A percentile compares a stretch with the other conserved stretches of the same genome.
These are phyloP conservation scores for Teratosphaeria pseudoeucalypti DNA, from an alignment of 2,329 filamentous ascomycete species.

Conservation along the genomic window DNA sequence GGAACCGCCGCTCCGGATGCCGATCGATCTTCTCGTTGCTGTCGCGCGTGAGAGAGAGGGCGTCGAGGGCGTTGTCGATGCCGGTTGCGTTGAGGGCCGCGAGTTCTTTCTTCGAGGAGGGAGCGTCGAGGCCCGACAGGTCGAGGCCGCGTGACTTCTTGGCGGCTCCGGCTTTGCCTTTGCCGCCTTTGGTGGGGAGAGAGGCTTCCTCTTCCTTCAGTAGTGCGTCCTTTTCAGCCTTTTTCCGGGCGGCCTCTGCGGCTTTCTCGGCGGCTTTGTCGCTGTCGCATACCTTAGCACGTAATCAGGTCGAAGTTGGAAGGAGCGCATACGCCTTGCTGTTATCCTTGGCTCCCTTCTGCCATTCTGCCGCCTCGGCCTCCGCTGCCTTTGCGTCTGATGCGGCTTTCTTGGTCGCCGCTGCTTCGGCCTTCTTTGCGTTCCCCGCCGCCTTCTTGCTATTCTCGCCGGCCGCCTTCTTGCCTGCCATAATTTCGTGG, in stretches of 20 bases:
- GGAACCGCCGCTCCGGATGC: constrained; percentile 79
- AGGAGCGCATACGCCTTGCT: constrained; percentile 67
- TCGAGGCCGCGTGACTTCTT: constrained; percentile 57
- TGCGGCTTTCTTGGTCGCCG: constrained; percentile 65
- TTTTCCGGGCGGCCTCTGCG: constrained; percentile 72
- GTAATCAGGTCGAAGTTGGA: background rate
- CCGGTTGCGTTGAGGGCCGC: constrained; percentile 66
- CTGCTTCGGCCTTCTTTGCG: constrained; percentile 83
- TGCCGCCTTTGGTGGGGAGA: constrained; percentile 54
- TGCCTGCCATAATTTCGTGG: constrained; percentile 51
- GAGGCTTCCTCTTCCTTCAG: constrained; percentile 71
- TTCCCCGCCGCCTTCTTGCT: constrained; percentile 85
- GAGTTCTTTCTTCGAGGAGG: constrained; percentile 38
- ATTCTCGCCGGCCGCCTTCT: constrained; percentile 58
- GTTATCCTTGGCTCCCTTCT: constrained; percentile 72
- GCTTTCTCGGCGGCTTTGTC: constrained; percentile 78
- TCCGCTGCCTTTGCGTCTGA: constrained; percentile 56
- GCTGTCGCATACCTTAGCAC: constrained; percentile 37
- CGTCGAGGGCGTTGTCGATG: constrained; percentile 90
- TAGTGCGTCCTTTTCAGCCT: constrained; percentile 80
- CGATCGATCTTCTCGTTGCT: constrained; percentile 64
- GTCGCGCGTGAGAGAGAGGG: constrained; percentile 55
- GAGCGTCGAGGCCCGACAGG: constrained; percentile 59
- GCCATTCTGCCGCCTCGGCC: constrained; percentile 67
- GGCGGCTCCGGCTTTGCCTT: constrained; percentile 52